A percentile compares a stretch with the other conserved stretches of the same genome.
Conservation (phyloP, 805 yeast genomes). For the Kazachstania bromeliacearum region DNA sequence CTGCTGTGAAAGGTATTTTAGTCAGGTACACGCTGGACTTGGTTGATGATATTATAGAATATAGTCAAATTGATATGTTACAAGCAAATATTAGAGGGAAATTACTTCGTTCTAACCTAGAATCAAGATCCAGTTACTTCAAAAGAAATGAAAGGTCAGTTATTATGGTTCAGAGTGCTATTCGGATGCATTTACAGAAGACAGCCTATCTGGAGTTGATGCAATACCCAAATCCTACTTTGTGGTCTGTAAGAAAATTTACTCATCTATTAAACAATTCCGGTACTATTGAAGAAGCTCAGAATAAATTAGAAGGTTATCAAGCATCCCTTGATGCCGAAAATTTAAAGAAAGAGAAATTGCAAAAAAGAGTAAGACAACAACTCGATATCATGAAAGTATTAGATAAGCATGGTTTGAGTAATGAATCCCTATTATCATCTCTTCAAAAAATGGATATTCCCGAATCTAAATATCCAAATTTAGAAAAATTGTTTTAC, state of each 20-base stretch:
- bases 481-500: conserved; percentile 69
- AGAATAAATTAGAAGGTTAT: conserved; percentile 53
- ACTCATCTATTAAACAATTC: conserved; percentile 65
- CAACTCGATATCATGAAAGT: conserved; percentile 71
- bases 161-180: conserved; percentile 61
- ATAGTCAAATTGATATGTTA: conserved; percentile 32
- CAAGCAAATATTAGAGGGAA: conserved; percentile 51
- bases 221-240: conserved; percentile 63
- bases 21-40: conserved; percentile 48
- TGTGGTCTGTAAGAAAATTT: conserved; percentile 66
- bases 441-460: conserved; percentile 3
- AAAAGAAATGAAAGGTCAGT: conserved; percentile 46
- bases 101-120: conserved; percentile 31
- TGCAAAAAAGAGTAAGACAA: conserved; percentile 67
- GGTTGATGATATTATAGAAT: conserved; percentile 44
- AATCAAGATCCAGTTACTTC: conserved; percentile 39
- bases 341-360: conserved; percentile 57
- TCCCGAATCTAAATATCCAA: conserved; percentile 14
- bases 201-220: conserved; percentile 67
- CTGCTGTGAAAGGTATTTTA: conserved; percentile 53
- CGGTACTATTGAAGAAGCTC: conserved; percentile 67
- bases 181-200: conserved; percentile 59
- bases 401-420: conserved; percentile 57
- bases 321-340: conserved; percentile 62
- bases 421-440: background rate